These are phyloP conservation scores for Penicillium manginii DNA, from an alignment of 495 filamentous ascomycete species.

Conservation along the genomic window DNA sequence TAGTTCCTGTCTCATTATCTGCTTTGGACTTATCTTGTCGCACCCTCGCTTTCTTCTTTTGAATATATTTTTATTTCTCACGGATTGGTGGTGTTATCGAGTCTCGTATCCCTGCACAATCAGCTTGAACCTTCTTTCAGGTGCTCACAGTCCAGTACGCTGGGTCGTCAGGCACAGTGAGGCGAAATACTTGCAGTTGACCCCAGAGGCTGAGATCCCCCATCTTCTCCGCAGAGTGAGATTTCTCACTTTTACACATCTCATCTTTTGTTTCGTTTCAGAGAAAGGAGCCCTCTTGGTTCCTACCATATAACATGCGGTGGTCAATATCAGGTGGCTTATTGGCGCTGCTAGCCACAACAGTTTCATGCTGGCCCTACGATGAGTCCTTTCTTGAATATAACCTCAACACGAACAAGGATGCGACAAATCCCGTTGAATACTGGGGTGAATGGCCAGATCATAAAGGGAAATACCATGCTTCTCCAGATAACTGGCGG, in stretches of 20 bases:
- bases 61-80: slow-evolving; percentile 4
- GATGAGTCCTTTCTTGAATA: slow-evolving; percentile 54
- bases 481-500: slow-evolving; percentile 69
- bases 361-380: slow-evolving; percentile 53
- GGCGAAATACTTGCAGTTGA: neutral
- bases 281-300: neutral
- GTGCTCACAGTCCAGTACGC: neutral
- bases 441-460: slow-evolving; percentile 63
- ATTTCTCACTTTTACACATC: neutral
- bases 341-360: slow-evolving; percentile 36
- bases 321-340: slow-evolving; percentile 36
- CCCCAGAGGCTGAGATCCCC: neutral
- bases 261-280: neutral
- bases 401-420: slow-evolving; percentile 66
- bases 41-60: slow-evolving; percentile 8
- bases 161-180: neutral
- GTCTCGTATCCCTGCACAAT: slow-evolving; percentile 20
- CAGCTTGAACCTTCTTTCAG: neutral
- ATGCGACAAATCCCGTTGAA: slow-evolving; percentile 59
- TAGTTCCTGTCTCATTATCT: slow-evolving; percentile 9
- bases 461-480: slow-evolving; percentile 47
- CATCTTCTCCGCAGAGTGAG: neutral
- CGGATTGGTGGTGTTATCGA: slow-evolving; percentile 6
- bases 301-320: slow-evolving; percentile 31
- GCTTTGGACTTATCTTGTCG: slow-evolving; percentile 14